These are phyloP conservation scores for Odonthalia washingtoniensis DNA, from an alignment of 31 red algal genomes.

Conservation along the genomic window DNA sequence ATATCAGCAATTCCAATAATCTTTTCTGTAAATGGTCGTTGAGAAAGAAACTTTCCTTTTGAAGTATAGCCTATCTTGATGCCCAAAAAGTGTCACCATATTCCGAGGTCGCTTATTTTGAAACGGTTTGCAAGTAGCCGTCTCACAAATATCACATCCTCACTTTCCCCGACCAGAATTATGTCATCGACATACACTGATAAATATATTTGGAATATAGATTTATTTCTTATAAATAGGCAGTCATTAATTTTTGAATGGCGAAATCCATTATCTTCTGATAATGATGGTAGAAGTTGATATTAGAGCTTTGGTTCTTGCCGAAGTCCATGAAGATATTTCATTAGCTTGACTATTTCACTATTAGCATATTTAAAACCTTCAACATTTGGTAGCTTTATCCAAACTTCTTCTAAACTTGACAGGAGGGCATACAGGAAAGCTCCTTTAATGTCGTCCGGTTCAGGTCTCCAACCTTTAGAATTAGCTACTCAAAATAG, in stretches of 20 bases:
- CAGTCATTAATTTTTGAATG: background rate
- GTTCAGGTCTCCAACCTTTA: background rate
- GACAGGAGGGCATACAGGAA: slow-evolving; percentile 38
- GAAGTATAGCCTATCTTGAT: background rate
- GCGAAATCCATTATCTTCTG: background rate
- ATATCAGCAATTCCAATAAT: slow-evolving; percentile 11
- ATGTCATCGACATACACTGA: slow-evolving; percentile 30
- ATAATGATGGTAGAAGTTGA: background rate
- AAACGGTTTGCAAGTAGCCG: background rate
- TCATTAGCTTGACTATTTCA: background rate
- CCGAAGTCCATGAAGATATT: slow-evolving; percentile 32
- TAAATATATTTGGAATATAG: background rate
- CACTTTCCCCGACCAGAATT: background rate
- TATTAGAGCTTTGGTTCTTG: slow-evolving; percentile 30
- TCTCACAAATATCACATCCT: background rate
- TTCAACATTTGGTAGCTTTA: slow-evolving; percentile 18
- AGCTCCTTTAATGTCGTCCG: slow-evolving; percentile 31
- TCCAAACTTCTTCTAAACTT: background rate
- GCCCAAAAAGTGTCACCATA: background rate
- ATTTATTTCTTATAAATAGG: background rate
- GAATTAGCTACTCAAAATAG: background rate
- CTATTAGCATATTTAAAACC: slow-evolving; percentile 7
- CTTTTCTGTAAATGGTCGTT: slow-evolving; percentile 4
- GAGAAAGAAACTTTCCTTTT: background rate
- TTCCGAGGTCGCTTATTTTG: background rate